phyloP scores from a whole-genome alignment of 2,329 filamentous ascomycete genomes.

The Neonectria sp. region DNA sequence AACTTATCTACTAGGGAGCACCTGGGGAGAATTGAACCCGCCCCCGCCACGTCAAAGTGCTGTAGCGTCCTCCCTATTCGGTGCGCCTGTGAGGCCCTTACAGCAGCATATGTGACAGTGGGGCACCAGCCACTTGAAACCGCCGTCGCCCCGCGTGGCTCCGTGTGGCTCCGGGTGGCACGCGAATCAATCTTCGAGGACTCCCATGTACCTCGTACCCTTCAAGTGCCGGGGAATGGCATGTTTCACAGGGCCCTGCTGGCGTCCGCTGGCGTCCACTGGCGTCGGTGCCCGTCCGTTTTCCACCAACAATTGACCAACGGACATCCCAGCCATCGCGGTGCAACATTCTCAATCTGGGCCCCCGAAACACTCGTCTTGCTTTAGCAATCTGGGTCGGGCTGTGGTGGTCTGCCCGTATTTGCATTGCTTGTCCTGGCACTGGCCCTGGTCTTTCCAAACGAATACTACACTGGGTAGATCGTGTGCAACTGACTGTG shows the following conservation, averaged over 20 bases:
- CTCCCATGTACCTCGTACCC: neutral
- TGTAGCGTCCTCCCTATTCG: too few relatives aligned
- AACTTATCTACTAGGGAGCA: neutral
- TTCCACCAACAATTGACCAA: conserved; percentile 28
- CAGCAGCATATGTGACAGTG: conserved; percentile 39
- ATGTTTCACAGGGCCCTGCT: conserved; percentile 27
- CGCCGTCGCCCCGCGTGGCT: conserved; percentile 37
- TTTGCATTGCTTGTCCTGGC: neutral
- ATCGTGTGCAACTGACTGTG: neutral
- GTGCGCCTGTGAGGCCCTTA: conserved; percentile 19
- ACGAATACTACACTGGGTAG: neutral
- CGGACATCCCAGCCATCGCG: conserved; percentile 14
- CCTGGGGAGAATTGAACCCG: neutral
- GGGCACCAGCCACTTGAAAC: conserved; percentile 45
- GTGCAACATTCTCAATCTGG: conserved; percentile 28
- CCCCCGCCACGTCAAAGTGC: too few relatives aligned
- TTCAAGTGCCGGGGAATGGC: conserved; percentile 22
- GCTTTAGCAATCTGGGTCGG: neutral
- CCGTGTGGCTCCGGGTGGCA: conserved; percentile 13
- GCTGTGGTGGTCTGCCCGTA: neutral
- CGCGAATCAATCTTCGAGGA: conserved; percentile 19
- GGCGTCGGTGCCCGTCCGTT: neutral
- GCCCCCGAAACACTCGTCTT: conserved; percentile 24
- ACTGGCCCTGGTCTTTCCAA: neutral
- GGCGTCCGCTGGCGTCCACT: neutral